Base-by-base conservation (phyloP, 2,329 filamentous ascomycete species). In the Diaporthe sp. region DNA sequence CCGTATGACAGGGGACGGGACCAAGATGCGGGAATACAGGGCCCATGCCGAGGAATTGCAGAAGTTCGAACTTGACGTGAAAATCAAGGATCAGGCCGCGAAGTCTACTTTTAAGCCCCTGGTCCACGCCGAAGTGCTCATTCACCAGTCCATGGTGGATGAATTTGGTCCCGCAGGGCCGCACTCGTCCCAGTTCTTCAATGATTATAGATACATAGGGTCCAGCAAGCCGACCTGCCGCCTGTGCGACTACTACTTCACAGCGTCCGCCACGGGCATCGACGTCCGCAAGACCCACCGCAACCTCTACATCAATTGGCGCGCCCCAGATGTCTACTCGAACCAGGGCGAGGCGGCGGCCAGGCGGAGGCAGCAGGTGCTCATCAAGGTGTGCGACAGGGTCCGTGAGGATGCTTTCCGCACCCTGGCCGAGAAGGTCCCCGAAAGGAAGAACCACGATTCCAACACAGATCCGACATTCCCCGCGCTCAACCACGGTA, bases 281-380 rank as follows among this genome's bases (percentile, higher is more conserved):
- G 67, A 77, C 2, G 81, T 83, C 1, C 80, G 85, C 0, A 46
- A 78, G 2, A 77, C 81, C 0, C 85, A 86, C 58, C 75, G 79
- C 0, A 87, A 87, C 7, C 61, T 87, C 0, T 87, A 87, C 55
- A n/a, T 69, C 22, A 81, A 79, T 57, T 87, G 85, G 85, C 77
- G 82, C 0, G 78, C 81, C 2, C 84, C 85, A 0, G 83, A 86
- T n/a, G 76, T 85, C 4, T 78, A 70, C 22, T 69, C 74, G 1
- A 39, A 72, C 1, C 75, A 80, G 7, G 79, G 58, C 3, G 62
- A 72, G 0, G 19, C 59, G 4, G 53, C 72, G 0, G 74, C n/a
- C 10, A 58, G 19, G 46, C 62, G 59, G 3, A 79, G 79, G 22
- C 78, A 80, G 67, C 72, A 62, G 0, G 77, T 83, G 0, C 76